phyloP scores from a whole-genome alignment of 2,329 filamentous ascomycete species.

The Cercospora zeina region DNA sequence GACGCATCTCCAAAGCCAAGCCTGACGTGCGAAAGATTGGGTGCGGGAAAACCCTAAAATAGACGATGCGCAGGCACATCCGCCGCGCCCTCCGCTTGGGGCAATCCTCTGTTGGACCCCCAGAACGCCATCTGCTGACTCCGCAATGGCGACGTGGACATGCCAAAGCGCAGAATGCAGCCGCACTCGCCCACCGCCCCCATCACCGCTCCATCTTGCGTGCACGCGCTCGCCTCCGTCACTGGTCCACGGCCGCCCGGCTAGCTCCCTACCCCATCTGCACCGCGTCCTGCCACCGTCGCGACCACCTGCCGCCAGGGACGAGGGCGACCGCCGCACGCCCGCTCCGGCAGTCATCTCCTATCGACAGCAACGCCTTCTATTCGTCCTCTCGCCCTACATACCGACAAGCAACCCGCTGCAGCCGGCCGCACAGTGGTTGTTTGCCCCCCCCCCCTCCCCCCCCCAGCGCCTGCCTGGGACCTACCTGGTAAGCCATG shows the following conservation, averaged over 20 bases:
- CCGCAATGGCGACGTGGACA: background rate
- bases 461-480: constrained; percentile 7
- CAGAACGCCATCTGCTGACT: constrained; percentile 14
- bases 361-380: background rate
- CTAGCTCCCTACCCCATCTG: constrained; percentile 21
- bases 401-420: too few relatives aligned
- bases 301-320: background rate
- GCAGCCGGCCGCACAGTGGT: constrained; percentile 15
- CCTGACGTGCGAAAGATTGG: background rate
- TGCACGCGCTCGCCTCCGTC: constrained; percentile 7
- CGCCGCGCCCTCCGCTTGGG: background rate
- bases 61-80: constrained; percentile 5
- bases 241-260: constrained; percentile 15
- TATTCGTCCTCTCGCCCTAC: background rate
- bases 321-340: background rate
- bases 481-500: constrained; percentile 21
- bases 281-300: constrained; percentile 15
- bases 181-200: background rate
- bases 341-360: background rate
- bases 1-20: too few relatives aligned
- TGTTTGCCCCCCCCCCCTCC: constrained; percentile 1
- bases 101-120: background rate
- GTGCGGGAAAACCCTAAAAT: constrained; percentile 4
- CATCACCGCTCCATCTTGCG: constrained; percentile 26
- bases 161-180: background rate